Base-by-base conservation (phyloP, 2,329 filamentous ascomycete genomes). In the Fusarium pseudonygamai region DNA sequence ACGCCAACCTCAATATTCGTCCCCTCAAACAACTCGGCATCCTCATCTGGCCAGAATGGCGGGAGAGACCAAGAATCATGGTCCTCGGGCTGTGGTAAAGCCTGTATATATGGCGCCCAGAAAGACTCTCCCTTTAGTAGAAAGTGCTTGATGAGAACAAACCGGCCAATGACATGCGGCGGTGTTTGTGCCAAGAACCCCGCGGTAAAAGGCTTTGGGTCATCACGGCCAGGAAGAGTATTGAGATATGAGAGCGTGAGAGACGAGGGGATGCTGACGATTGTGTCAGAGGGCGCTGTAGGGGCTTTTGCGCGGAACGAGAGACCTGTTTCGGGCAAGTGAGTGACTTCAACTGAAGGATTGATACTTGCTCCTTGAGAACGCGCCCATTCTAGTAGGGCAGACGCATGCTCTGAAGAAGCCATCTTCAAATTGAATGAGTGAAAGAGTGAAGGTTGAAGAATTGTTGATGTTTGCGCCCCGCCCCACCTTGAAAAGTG, bases 61-160 rank as follows among this genome's bases (percentile, higher is more conserved):
- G 91, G 90, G 20, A 92, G 85, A 2, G 83, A 84, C 84, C 92
- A 87, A 3, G 80, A 78, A 10, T 81, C 77, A 8, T 82, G 75
- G 5, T 89, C 82, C 15, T 86, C 85, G 0, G 91, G 91, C 67
- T 90, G 88, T 3, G 93, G 92, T 1, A 95, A 84, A 1, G 88
- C 88, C 15, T 83, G 82, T 72, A 94, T 88, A 80, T 95, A 95
- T 3, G 90, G 87, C 79, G 84, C 86, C 93, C 93, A 95, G 73
- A 88, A 89, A 1, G 92, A 93, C 5, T 85, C 77, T 5, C 81
- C 62, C 3, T 87, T 88, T 5, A 86, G 81, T 37, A 94, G 83
- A 77, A 90, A 91, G 79, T 95, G 89, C 69, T 91, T 89, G 78
- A 93, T 86, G 11, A 95, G 85, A 71, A 93, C 92, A 80, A 94